Percentiles rank a stretch among this genome's conserved stretches.
These are phyloP conservation scores for Pulveroboletus sp. DNA, from an alignment of 768 basidiomycete genomes.

Conservation along the genomic window DNA sequence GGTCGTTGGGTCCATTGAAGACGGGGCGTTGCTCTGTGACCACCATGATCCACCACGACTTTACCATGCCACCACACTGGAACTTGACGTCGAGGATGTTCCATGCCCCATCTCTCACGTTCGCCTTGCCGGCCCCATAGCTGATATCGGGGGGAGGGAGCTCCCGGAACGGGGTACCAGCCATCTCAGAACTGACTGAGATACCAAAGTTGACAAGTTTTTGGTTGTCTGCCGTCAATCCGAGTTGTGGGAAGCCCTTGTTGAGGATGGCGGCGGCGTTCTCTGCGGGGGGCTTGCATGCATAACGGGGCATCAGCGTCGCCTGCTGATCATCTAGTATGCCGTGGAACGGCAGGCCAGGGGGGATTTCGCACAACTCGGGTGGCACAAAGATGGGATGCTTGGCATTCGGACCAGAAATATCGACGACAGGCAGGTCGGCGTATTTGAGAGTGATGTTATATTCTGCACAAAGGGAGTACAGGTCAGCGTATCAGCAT, in stretches of 20 bases:
- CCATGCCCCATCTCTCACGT: constrained; percentile 63
- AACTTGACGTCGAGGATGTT: constrained; percentile 74
- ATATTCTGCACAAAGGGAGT: constrained; percentile 44
- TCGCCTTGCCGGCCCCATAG: constrained; percentile 46
- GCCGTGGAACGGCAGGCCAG: constrained; percentile 57
- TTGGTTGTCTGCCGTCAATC: too few species aligned
- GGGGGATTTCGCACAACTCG: constrained; percentile 64
- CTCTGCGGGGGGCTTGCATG: constrained; percentile 57
- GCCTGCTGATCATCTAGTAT: constrained; percentile 61
- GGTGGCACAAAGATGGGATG: constrained; percentile 50
- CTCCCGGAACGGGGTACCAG: constrained; percentile 60
- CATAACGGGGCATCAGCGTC: constrained; percentile 62
- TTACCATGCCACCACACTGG: constrained; percentile 51
- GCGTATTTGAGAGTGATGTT: constrained; percentile 47
- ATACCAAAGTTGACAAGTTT: too few species aligned
- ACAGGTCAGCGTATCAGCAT: constrained; percentile 7
- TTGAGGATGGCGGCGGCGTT: constrained; percentile 58
- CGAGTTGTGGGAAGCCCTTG: too few species aligned
- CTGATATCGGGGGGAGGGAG: constrained; percentile 54
- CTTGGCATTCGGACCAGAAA: constrained; percentile 34
- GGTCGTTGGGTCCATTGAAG: constrained; percentile 36
- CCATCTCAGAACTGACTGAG: constrained; percentile 53
- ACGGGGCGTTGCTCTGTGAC: constrained; percentile 46
- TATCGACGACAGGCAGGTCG: constrained; percentile 55
- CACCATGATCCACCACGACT: constrained; percentile 64